Evolutionary conservation across 495 filamentous ascomycete genomes (phyloP).

Genomic region (Aspergillus conjunctus): DNA sequence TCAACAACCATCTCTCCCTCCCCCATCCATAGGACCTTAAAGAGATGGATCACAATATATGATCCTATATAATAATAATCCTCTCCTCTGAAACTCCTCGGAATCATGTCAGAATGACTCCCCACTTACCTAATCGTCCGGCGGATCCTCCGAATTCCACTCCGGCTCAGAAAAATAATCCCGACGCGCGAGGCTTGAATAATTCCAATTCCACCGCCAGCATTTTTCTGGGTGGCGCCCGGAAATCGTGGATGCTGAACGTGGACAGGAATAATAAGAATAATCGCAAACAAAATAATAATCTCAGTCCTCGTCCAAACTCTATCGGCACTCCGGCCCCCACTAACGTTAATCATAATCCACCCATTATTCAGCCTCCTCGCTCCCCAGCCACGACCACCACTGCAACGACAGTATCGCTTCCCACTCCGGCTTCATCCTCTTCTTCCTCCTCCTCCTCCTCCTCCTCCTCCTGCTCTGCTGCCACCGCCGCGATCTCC

Average conservation of each 20-base stretch:
- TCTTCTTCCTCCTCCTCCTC: not conserved
- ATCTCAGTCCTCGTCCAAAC: not conserved
- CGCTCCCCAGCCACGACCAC: not conserved
- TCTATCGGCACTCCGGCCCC: not conserved
- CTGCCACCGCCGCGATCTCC: not conserved
- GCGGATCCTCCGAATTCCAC: conserved; percentile 14
- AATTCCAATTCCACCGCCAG: conserved; percentile 71
- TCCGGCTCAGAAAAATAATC: not conserved
- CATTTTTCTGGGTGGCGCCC: conserved; percentile 64
- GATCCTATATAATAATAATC: too few relatives aligned
- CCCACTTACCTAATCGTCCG: conserved; percentile 20
- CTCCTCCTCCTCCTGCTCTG: not conserved
- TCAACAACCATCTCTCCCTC: too few relatives aligned
- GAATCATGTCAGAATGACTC: conserved; percentile 20
- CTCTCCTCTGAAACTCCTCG: not conserved
- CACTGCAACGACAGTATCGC: not conserved
- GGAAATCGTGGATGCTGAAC: conserved; percentile 67
- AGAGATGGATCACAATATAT: too few relatives aligned
- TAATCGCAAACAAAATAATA: not conserved
- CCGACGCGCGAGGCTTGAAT: conserved; percentile 33
- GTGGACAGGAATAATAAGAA: conserved; percentile 5
- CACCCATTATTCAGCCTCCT: not conserved
- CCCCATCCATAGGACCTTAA: too few relatives aligned
- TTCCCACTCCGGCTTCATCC: conserved; percentile 9
- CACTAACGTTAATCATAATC: not conserved